Base-by-base conservation (phyloP, 768 basidiomycete species). In the Mycena alexandri region DNA sequence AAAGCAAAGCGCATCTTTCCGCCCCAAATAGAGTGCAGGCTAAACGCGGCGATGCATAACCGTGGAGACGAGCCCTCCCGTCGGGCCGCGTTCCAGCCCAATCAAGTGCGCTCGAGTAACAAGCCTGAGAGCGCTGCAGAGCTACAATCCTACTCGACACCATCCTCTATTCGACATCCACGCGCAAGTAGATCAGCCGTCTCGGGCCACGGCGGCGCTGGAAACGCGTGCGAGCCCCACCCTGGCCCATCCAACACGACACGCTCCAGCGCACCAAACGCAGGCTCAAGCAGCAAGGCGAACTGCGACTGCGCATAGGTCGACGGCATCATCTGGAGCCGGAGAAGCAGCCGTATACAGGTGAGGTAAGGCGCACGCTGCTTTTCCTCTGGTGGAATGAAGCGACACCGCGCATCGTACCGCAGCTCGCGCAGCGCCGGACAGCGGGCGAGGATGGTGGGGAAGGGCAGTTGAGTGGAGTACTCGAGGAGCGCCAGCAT, bases 231-330 rank as follows among this genome's bases (percentile, higher is more conserved):
- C 29, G 29, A 14, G 36, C 34, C 16, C 56, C 57, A 59, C 19
- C 57, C 57, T 6, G 44, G 29, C 29, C 57, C 57, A 6, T 44
- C 57, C n/a, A 59, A n/a, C 46, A 47, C 44, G 7, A 59, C 57
- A 7, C 57, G 44, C 46, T 59, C 57, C 19, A 59, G 29, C 19
- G 44, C 52, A 2, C 52, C 19, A 21, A 53, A 53, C 34, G 33
- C 52, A 19, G 52, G n/a, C n/a, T 33, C 29, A 44, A n/a, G 21
- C 12, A 59, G 24, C 24, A 25, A 3, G 16, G 61, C 34, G 3
- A 29, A 34, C 19, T 53, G 51, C 14, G 24, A 38, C 16, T 38
- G 11, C 38, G 38, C 38, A 3, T 14, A 9, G 38, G 38, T 38
- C 38, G 38, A 9, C 2, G 14, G 38, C 14, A 14, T 10, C 14